phyloP scores from a whole-genome alignment of 768 basidiomycete species.

The Megacollybia marginata region DNA sequence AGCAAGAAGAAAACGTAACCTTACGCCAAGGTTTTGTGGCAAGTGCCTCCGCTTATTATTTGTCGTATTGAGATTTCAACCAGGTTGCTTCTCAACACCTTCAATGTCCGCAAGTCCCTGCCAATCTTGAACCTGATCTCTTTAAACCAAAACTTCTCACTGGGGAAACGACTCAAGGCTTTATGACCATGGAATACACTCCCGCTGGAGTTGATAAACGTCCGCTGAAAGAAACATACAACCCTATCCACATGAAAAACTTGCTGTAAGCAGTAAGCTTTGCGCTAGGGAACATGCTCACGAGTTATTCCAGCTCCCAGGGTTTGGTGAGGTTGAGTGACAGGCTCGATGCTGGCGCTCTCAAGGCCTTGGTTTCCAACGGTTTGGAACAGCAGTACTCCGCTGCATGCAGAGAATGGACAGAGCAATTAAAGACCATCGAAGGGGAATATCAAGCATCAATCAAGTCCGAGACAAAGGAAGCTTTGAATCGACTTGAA shows the following conservation, averaged over 20 bases:
- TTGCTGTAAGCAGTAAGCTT: background rate
- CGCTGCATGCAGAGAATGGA: slow-evolving; percentile 15
- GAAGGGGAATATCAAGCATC: background rate
- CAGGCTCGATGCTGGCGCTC: slow-evolving; percentile 13
- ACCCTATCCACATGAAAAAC: background rate
- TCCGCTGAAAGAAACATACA: background rate
- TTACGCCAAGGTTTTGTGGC: slow-evolving; percentile 40
- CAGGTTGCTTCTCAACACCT: slow-evolving; percentile 9
- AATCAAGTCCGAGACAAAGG: slow-evolving; percentile 5
- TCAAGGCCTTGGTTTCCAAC: slow-evolving; percentile 17
- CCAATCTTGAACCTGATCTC: slow-evolving; percentile 3
- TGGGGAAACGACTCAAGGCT: slow-evolving; percentile 34
- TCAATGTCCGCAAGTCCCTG: slow-evolving; percentile 1
- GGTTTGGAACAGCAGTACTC: slow-evolving; percentile 23
- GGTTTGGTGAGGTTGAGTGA: slow-evolving; percentile 17
- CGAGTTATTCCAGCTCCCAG: slow-evolving; percentile 7
- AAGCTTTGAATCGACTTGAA: slow-evolving; percentile 2
- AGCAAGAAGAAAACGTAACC: slow-evolving; percentile 45
- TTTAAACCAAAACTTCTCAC: slow-evolving; percentile 23
- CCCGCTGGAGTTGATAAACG: slow-evolving; percentile 3
- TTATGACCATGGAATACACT: slow-evolving; percentile 25
- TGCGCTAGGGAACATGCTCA: background rate
- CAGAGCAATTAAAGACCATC: slow-evolving; percentile 6
- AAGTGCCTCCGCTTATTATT: slow-evolving; percentile 3
- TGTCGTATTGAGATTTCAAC: background rate